phyloP scores from a whole-genome alignment of 306 rosid species.

The Carpinus fangiana region DNA sequence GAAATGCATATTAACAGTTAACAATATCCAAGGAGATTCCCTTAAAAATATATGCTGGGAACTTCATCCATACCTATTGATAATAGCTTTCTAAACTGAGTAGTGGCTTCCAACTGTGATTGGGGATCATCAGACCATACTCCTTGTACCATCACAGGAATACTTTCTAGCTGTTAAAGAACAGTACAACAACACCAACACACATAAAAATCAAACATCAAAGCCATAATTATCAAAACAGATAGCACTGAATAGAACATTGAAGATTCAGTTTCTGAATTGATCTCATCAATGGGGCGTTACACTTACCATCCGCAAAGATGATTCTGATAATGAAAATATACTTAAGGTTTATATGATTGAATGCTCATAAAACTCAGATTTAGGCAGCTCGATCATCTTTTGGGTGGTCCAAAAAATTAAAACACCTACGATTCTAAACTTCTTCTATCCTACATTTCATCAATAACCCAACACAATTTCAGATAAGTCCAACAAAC shows the following conservation, averaged over 20 bases:
- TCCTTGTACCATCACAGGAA: conserved; percentile 56
- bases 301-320: neutral
- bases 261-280: conserved; percentile 5
- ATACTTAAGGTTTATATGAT: neutral
- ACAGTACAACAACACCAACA: conserved; percentile 1
- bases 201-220: neutral
- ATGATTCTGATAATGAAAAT: neutral
- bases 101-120: conserved; percentile 63
- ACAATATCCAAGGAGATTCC: neutral
- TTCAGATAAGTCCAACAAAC: neutral
- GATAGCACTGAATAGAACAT: neutral
- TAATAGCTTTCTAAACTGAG: conserved; percentile 56
- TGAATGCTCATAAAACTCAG: neutral
- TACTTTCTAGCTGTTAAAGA: conserved; percentile 52
- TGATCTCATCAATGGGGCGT: neutral
- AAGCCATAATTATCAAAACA: neutral
- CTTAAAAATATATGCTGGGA: neutral
- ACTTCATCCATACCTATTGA: conserved; percentile 48
- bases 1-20: conserved; percentile 4
- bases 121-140: conserved; percentile 55
- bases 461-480: conserved; percentile 6
- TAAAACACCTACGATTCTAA: neutral
- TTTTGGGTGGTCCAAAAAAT: neutral
- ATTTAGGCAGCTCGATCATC: neutral
- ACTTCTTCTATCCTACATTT: neutral